Evolutionary conservation across 345 rosid species (phyloP), one percentile per base, ranked within the genome.

Genomic region (Triadica sebifera): DNA sequence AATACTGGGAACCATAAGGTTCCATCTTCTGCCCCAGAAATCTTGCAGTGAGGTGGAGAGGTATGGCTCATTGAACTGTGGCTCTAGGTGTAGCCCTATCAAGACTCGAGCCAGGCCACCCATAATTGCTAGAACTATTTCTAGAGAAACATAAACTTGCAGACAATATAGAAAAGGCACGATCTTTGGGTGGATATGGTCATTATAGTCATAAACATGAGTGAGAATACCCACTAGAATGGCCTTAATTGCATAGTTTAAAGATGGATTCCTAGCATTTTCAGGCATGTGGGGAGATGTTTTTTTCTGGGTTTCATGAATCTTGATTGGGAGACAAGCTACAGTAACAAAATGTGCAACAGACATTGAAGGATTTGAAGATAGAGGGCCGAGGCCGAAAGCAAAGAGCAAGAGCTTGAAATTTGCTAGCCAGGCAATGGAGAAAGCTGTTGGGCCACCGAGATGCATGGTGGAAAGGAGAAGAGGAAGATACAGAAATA

Each of bases 391-490:
- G 3, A 70, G 67, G 6, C 76, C 84, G 7, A 86, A 82, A 56
- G 89, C 87, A 39, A 89, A 85, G 68, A 86, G 85, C 20, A 86
- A 61, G 73, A 89, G 81, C 79, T 87, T 87, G 86, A 89, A 89
- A 64, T 83, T 87, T 8, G 85, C 87, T 25, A 89, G 88, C 89
- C 93, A 87, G 43, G 81, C 64, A 57, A 85, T 61, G 81, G 83
- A 82, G 68, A 87, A 87, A 1, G 81, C 78, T 0, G 89, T 85
- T 69, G 58, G 24, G 43, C 88, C 88, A 0, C 75, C 45, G 0
- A 85, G 69, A 39, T 85, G 75, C 0, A 78, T n/a, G 0, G 85
- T 75, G 67, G 72, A 57, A 17, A 83, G 75, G 16, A 63, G 56
- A 5, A 86, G 84, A 53, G 91, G 88, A 59, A 87, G 80, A 46